Percentiles rank a stretch among this genome's conserved stretches.
phyloP scores from a whole-genome alignment of 306 rosid species.

The Dicorynia guianensis region DNA sequence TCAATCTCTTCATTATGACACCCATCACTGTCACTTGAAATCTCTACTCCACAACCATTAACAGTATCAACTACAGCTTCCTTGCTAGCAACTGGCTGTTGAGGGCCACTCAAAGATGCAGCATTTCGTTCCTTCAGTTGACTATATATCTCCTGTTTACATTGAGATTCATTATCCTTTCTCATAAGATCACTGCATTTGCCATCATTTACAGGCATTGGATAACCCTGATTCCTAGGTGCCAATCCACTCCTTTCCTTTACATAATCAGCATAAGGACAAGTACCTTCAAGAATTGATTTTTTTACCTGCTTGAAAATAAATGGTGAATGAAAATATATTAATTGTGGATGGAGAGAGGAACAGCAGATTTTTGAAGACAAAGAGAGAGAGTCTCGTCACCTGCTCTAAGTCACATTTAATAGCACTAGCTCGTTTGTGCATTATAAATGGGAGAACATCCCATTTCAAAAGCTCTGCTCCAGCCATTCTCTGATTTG shows the following conservation, averaged over 20 bases:
- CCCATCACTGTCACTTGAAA: slow-evolving; percentile 46
- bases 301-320: slow-evolving; percentile 67
- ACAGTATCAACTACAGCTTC: slow-evolving; percentile 46
- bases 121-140: slow-evolving; percentile 35
- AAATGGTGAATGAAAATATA: slow-evolving; percentile 33
- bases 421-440: slow-evolving; percentile 58
- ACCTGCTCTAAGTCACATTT: slow-evolving; percentile 73
- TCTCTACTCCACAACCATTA: slow-evolving; percentile 39
- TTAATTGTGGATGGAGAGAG: background rate
- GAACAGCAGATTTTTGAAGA: slow-evolving; percentile 15
- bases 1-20: slow-evolving; percentile 47
- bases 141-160: slow-evolving; percentile 42
- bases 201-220: slow-evolving; percentile 31
- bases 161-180: slow-evolving; percentile 36
- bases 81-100: slow-evolving; percentile 39
- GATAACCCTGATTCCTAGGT: slow-evolving; percentile 29
- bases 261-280: slow-evolving; percentile 59
- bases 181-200: slow-evolving; percentile 29
- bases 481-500: slow-evolving; percentile 48
- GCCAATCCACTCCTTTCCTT: slow-evolving; percentile 61
- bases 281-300: slow-evolving; percentile 64
- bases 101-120: slow-evolving; percentile 39
- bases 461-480: slow-evolving; percentile 56
- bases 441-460: slow-evolving; percentile 52
- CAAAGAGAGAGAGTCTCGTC: slow-evolving; percentile 11